Evolutionary conservation across 176 grass and related monocot genomes (phyloP).

Genomic region (Juncus effusus): DNA sequence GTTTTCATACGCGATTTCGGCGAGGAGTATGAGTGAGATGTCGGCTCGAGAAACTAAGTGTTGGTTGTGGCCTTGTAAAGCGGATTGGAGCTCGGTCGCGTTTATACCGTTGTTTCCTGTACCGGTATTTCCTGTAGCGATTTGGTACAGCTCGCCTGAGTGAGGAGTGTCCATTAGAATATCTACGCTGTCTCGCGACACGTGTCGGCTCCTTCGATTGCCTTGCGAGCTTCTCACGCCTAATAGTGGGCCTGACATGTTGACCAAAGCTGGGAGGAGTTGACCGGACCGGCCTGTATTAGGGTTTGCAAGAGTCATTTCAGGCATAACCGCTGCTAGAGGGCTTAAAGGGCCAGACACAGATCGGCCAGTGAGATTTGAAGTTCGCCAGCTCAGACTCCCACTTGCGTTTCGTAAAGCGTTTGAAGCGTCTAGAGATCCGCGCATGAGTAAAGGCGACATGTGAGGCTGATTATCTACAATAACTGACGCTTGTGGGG

Average conservation of each 20-base stretch:
- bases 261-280: conserved; percentile 84
- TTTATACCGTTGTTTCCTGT: conserved; percentile 75
- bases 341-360: conserved; percentile 96
- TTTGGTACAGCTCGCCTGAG: conserved; percentile 80
- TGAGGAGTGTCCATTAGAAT: conserved; percentile 88
- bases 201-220: conserved; percentile 88
- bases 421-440: conserved; percentile 69
- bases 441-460: conserved; percentile 99
- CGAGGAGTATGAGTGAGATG: conserved; percentile 94
- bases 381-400: conserved; percentile 95
- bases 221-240: conserved; percentile 81
- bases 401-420: conserved; percentile 77
- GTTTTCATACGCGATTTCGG: conserved; percentile 98
- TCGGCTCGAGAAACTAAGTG: conserved; percentile 95
- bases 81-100: conserved; percentile 87
- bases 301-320: conserved; percentile 65
- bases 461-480: conserved; percentile 88
- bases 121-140: conserved; percentile 12
- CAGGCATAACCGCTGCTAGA: conserved; percentile 48
- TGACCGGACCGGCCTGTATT: conserved; percentile 78
- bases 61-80: conserved; percentile 89
- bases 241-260: conserved; percentile 91
- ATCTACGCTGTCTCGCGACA: conserved; percentile 91
- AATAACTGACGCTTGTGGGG: conserved; percentile 56
- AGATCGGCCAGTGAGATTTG: conserved; percentile 78